Evolutionary conservation across 805 yeast species (phyloP), one percentile per base, ranked within the genome.

Genomic region (Lipomyces oligophaga): DNA sequence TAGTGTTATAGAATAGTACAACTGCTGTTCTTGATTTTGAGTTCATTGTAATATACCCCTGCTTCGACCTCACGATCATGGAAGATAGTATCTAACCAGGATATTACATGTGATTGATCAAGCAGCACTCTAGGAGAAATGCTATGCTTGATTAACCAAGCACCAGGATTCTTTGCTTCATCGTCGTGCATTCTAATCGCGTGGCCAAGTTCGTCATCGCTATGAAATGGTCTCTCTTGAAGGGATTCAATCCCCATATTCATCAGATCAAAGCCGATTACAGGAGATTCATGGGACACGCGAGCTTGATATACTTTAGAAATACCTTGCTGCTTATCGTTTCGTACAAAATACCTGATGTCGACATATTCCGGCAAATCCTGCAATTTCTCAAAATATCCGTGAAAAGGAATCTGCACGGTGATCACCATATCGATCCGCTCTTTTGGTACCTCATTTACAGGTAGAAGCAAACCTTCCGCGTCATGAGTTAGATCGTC

Each of bases 371-470:
- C 38, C 4, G 44, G 44, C 6, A 41, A 15, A 15, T 41, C 44
- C 5, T 32, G 38, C n/a, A 41, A 19, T 7, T 19, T 11, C 16
- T 33, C 44, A 16, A 30, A 41, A 8, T 41, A 37, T 6, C 22
- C 22, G 34, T 41, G 44, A 33, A 34, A 41, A 18, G 44, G 44
- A 10, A 41, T 27, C 26, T 41, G 34, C 27, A 41, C 20, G 18
- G 34, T 19, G 5, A 41, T 41, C 38, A 41, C 44, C 44, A 41
- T 41, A 33, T 41, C 44, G 5, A 41, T 38, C 2, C 44, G 38
- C 20, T 33, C 44, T 10, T 37, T 33, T 18, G 27, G 38, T 15
- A 26, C 38, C 15, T 41, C 38, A 16, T 33, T 37, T 25, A 35
- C 36, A 3, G 44, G 44, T 3, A 41, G 30, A n/a, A 41, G 20